A percentile compares a stretch with the other conserved stretches of the same genome.
phyloP scores from a whole-genome alignment of 2,329 filamentous ascomycete genomes.

The Diaporthe citrichinensis region DNA sequence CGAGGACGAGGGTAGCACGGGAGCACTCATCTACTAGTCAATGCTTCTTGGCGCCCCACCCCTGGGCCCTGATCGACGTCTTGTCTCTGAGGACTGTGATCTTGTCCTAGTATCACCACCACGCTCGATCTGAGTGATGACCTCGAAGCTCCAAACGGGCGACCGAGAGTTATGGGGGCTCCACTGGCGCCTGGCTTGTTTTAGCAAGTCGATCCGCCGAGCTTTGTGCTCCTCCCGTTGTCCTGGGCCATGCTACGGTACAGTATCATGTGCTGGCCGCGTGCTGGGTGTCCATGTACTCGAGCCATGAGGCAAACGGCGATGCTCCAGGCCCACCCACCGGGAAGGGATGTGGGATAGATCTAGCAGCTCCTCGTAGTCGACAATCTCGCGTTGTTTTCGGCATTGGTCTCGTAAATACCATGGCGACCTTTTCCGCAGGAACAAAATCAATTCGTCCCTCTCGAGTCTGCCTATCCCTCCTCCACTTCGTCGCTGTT shows the following conservation, averaged over 20 bases:
- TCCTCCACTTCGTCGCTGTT: neutral
- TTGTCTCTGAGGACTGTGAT: neutral
- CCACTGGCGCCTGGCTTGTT: constrained; percentile 26
- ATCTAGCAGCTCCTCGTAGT: neutral
- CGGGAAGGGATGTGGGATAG: neutral
- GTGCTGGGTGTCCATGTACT: constrained; percentile 6
- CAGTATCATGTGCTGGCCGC: constrained; percentile 3
- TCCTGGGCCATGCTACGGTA: neutral
- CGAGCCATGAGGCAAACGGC: neutral
- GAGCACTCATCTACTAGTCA: constrained; percentile 19
- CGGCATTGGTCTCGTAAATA: neutral
- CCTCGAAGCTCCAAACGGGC: constrained; percentile 8
- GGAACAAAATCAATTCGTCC: neutral
- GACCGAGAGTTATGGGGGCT: neutral
- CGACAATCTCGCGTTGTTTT: neutral
- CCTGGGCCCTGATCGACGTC: constrained; percentile 20
- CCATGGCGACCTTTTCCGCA: neutral
- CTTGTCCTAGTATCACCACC: constrained; percentile 6
- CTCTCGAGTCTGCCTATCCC: neutral
- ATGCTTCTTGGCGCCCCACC: constrained; percentile 24
- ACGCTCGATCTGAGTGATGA: neutral
- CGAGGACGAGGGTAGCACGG: constrained; percentile 15
- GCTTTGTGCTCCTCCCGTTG: constrained; percentile 12
- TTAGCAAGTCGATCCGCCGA: constrained; percentile 8
- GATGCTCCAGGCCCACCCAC: neutral